phyloP scores from a whole-genome alignment of 305 asterid species.

The Fraxinus platypoda region DNA sequence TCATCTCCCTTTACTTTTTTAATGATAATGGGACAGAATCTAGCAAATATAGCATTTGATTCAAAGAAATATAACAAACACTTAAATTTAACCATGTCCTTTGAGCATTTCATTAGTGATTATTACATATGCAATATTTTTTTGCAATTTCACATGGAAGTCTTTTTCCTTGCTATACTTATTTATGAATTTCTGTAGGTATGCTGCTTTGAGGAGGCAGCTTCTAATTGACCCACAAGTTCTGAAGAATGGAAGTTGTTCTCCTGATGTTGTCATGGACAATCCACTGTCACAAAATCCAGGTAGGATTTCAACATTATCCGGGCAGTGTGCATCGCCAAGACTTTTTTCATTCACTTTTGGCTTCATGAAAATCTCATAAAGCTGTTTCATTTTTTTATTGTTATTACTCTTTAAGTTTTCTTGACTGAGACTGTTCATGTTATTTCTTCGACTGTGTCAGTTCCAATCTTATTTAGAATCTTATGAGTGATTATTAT shows the following conservation, averaged over 20 bases:
- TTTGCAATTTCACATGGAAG: not conserved
- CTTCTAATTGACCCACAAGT: slow-evolving; percentile 81
- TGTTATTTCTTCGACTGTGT: not conserved
- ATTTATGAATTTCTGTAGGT: slow-evolving; percentile 39
- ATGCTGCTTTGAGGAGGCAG: slow-evolving; percentile 83
- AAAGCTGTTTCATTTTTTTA: not conserved
- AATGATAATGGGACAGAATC: not conserved
- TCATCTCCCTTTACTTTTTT: not conserved
- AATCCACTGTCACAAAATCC: slow-evolving; percentile 93
- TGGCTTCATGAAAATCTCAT: not conserved
- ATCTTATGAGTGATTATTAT: not conserved
- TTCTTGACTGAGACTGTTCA: not conserved
- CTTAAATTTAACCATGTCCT: not conserved
- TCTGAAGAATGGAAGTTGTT: slow-evolving; percentile 64
- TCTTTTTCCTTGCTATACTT: not conserved
- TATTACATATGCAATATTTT: not conserved
- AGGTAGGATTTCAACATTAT: slow-evolving; percentile 37
- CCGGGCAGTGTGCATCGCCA: not conserved
- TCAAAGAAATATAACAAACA: not conserved
- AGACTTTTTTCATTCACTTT: not conserved
- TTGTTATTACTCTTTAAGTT: not conserved
- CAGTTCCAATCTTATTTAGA: not conserved
- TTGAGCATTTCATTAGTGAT: not conserved
- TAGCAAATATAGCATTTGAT: not conserved
- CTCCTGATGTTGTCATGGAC: slow-evolving; percentile 81